phyloP scores from a whole-genome alignment of 208 protist genomes.

The Leptomonas seymouri region DNA sequence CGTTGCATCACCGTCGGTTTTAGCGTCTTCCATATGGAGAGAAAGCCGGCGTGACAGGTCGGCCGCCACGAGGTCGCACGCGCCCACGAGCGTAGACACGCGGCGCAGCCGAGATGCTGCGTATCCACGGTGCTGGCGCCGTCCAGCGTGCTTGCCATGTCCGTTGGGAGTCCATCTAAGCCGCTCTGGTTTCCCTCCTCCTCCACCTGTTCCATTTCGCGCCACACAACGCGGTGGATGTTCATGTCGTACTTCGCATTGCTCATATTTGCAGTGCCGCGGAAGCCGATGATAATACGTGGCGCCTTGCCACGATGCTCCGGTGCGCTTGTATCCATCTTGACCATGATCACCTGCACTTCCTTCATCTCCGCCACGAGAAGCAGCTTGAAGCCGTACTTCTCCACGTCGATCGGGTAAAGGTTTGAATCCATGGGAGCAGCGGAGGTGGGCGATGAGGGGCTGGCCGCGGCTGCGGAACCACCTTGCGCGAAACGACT shows the following conservation, averaged over 20 bases:
- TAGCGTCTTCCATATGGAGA: constrained; percentile 80
- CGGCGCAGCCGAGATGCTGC: constrained; percentile 34
- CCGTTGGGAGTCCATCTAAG: neutral
- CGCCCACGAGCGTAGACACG: constrained; percentile 31
- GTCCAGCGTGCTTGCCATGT: constrained; percentile 15
- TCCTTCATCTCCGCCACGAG: constrained; percentile 54
- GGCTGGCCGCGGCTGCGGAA: neutral
- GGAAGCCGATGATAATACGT: constrained; percentile 87
- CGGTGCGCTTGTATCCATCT: constrained; percentile 45
- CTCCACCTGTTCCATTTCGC: constrained; percentile 58
- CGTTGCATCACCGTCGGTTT: constrained; percentile 52
- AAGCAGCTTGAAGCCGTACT: constrained; percentile 82
- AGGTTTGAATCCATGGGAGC: constrained; percentile 5
- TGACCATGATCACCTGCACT: constrained; percentile 79
- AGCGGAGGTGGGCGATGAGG: neutral
- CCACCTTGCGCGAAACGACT: constrained; percentile 3
- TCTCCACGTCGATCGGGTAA: constrained; percentile 70
- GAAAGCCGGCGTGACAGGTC: constrained; percentile 85
- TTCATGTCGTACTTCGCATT: constrained; percentile 86
- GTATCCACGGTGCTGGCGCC: constrained; percentile 22
- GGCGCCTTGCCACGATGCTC: constrained; percentile 66
- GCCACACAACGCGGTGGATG: constrained; percentile 70
- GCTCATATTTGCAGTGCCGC: constrained; percentile 81
- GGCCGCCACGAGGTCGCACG: constrained; percentile 47
- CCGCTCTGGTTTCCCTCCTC: neutral